A percentile compares a stretch with the other conserved stretches of the same genome.
phyloP scores from a whole-genome alignment of 2,329 filamentous ascomycete species.

The Hypoxylon sp. region DNA sequence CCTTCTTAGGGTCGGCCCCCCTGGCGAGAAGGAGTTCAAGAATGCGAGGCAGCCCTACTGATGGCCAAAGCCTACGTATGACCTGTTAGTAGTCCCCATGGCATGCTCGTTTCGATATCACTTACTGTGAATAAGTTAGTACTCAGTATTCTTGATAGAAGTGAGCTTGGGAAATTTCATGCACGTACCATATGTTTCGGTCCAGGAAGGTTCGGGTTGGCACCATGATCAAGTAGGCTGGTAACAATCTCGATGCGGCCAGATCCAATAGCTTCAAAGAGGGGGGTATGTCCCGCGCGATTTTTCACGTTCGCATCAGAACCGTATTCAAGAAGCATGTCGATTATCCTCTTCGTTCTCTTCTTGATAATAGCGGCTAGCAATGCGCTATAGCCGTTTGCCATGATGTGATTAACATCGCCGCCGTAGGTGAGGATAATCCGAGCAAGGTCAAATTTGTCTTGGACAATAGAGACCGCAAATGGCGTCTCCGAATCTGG shows the following conservation, averaged over 20 bases:
- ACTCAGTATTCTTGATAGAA: not conserved
- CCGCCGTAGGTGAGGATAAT: slow-evolving; percentile 72
- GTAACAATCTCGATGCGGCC: slow-evolving; percentile 61
- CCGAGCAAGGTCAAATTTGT: slow-evolving; percentile 68
- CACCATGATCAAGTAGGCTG: slow-evolving; percentile 66
- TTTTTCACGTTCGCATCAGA: slow-evolving; percentile 66
- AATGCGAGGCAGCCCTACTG: slow-evolving; percentile 34
- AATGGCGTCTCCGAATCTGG: slow-evolving; percentile 67
- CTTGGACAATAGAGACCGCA: slow-evolving; percentile 61
- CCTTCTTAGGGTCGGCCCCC: slow-evolving; percentile 70
- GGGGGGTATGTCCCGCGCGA: slow-evolving; percentile 61
- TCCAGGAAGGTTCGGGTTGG: slow-evolving; percentile 75
- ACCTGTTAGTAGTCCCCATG: slow-evolving; percentile 8
- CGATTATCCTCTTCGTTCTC: slow-evolving; percentile 56
- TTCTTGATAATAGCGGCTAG: slow-evolving; percentile 70
- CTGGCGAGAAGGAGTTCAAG: slow-evolving; percentile 63
- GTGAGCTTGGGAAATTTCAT: not conserved
- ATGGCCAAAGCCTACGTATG: slow-evolving; percentile 36
- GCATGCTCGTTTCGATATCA: not conserved
- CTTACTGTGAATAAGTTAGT: slow-evolving; percentile 20
- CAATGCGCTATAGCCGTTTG: slow-evolving; percentile 70
- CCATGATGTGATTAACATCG: slow-evolving; percentile 64
- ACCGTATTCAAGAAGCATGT: slow-evolving; percentile 56
- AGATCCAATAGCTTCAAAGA: slow-evolving; percentile 63
- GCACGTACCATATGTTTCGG: slow-evolving; percentile 75